These are phyloP conservation scores for Lagerstroemia speciosa DNA, from an alignment of 345 rosid genomes.

Conservation along the genomic window DNA sequence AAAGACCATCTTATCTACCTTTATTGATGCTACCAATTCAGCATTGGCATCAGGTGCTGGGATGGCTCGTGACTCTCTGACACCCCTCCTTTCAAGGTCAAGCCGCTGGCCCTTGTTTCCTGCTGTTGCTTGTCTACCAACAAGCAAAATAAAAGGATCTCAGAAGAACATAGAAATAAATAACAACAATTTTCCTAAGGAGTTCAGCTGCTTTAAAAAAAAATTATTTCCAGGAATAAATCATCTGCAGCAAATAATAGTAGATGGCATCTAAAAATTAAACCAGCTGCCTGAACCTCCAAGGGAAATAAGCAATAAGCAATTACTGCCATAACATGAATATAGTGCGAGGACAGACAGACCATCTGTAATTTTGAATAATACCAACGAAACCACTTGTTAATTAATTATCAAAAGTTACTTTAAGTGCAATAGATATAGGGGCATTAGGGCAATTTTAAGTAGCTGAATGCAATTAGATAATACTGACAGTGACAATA, in stretches of 20 bases:
- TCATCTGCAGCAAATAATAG: background rate
- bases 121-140: conserved; percentile 62
- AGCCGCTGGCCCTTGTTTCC: conserved; percentile 66
- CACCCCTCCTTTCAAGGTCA: conserved; percentile 63
- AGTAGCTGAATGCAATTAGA: background rate
- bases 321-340: background rate
- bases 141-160: conserved; percentile 10
- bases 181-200: background rate
- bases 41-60: conserved; percentile 98
- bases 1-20: conserved; percentile 30
- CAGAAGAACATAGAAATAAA: background rate
- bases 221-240: background rate
- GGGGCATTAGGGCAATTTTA: background rate
- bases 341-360: background rate
- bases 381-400: background rate
- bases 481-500: background rate
- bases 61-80: conserved; percentile 81
- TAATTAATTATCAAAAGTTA: background rate
- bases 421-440: background rate
- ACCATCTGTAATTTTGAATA: background rate
- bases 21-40: conserved; percentile 70
- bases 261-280: background rate
- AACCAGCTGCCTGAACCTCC: background rate
- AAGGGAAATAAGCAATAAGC: background rate
- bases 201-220: background rate